Conservation (phyloP, 805 yeast species). For the Teunomyces lycoperdinae region DNA sequence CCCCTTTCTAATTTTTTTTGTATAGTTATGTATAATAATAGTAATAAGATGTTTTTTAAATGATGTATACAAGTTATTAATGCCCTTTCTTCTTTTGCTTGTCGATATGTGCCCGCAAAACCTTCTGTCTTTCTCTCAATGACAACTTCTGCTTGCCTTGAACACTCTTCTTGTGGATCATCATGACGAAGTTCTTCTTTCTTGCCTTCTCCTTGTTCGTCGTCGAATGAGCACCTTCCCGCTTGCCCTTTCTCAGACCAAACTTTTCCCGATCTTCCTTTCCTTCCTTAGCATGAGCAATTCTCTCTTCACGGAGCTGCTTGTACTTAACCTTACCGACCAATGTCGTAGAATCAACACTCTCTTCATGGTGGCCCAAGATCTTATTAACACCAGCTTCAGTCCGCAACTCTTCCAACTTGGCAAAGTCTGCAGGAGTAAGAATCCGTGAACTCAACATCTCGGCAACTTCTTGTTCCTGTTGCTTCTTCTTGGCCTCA, state of each 20-base stretch:
- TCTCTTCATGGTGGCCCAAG: constrained; percentile 79
- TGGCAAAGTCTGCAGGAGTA: constrained; percentile 98
- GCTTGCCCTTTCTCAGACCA: constrained; percentile 83
- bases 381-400: constrained; percentile 84
- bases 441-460: constrained; percentile 73
- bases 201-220: constrained; percentile 95
- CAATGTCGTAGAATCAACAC: constrained; percentile 74
- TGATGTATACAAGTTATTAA: constrained; percentile 19
- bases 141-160: constrained; percentile 92
- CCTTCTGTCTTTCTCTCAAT: constrained; percentile 84
- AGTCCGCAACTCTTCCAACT: constrained; percentile 79
- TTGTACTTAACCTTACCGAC: constrained; percentile 80
- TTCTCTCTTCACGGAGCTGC: constrained; percentile 84
- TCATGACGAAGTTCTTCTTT: constrained; percentile 98
- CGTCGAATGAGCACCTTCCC: constrained; percentile 77
- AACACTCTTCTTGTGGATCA: constrained; percentile 91
- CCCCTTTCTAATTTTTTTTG: not conserved
- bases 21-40: not conserved
- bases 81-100: constrained; percentile 89
- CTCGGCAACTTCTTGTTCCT: constrained; percentile 41
- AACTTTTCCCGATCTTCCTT: constrained; percentile 89
- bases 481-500: constrained; percentile 26
- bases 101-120: constrained; percentile 78
- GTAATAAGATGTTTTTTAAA: not conserved
- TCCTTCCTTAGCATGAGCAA: constrained; percentile 85